A percentile compares a stretch with the other conserved stretches of the same genome.
phyloP scores from a whole-genome alignment of 2,329 filamentous ascomycete genomes.

The Neopestalotiopsis rosae region DNA sequence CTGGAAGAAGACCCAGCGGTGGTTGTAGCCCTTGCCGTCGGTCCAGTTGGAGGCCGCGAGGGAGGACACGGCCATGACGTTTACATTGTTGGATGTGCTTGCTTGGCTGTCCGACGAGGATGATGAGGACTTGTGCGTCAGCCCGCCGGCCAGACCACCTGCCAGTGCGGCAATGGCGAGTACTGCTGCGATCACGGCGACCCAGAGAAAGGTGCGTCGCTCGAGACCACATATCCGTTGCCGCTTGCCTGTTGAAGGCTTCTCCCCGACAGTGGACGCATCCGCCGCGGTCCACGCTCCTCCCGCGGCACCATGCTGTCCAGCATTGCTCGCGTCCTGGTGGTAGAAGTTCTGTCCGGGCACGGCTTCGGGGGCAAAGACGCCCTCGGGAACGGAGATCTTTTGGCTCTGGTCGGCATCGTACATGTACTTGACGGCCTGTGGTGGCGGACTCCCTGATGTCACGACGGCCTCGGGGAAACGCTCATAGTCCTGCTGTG shows the following conservation, averaged over 20 bases:
- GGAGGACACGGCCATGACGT: slow-evolving; percentile 26
- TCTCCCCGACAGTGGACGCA: neutral
- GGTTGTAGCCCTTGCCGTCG: slow-evolving; percentile 23
- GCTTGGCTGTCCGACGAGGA: neutral
- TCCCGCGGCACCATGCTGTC: neutral
- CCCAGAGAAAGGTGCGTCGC: slow-evolving; percentile 24
- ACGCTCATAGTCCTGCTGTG: neutral
- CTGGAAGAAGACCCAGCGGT: slow-evolving; percentile 33
- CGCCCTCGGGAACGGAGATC: neutral
- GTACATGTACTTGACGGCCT: neutral
- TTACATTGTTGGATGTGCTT: slow-evolving; percentile 8
- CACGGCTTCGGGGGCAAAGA: slow-evolving; percentile 1
- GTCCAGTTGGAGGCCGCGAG: slow-evolving; percentile 34
- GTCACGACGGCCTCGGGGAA: slow-evolving; percentile 6
- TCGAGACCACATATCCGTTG: slow-evolving; percentile 25
- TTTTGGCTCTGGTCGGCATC: neutral
- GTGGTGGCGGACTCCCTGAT: neutral
- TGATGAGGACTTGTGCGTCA: slow-evolving; percentile 9
- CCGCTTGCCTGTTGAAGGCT: neutral
- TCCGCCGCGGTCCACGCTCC: neutral
- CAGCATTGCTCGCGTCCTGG: neutral
- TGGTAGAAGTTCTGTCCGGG: neutral
- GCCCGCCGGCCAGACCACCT: slow-evolving; percentile 28
- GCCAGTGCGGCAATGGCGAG: slow-evolving; percentile 25
- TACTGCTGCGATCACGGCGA: slow-evolving; percentile 20